phyloP scores from a whole-genome alignment of 2,329 filamentous ascomycete genomes.

The Diaporthe ampelina region DNA sequence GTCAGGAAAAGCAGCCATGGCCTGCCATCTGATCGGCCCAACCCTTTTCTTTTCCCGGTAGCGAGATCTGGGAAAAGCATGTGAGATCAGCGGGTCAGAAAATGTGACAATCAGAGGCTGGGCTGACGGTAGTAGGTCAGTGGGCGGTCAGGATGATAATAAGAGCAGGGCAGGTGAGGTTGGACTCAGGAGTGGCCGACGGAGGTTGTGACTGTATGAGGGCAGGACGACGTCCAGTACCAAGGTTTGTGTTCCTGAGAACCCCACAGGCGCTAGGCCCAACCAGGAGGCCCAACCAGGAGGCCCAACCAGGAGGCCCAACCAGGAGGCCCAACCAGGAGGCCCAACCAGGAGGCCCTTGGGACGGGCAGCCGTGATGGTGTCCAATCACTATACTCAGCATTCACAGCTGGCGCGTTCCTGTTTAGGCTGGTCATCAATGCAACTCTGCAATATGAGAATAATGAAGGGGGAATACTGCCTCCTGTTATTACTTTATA shows the following conservation, averaged over 20 bases:
- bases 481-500: neutral
- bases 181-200: constrained; percentile 15
- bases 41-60: constrained; percentile 12
- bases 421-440: neutral
- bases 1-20: constrained; percentile 2
- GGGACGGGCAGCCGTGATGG: neutral
- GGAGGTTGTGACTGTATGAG: neutral
- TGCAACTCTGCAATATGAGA: constrained; percentile 11
- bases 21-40: constrained; percentile 7
- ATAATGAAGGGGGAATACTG: neutral
- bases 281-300: neutral
- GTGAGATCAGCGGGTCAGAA: constrained; percentile 15
- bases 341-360: too few relatives aligned
- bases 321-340: too few relatives aligned
- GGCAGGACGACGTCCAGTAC: neutral
- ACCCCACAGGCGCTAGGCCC: neutral
- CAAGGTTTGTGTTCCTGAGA: neutral
- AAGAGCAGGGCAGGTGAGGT: neutral
- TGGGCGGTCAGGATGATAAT: neutral
- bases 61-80: constrained; percentile 30
- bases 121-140: neutral
- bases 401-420: neutral
- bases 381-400: neutral
- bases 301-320: too few relatives aligned
- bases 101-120: constrained; percentile 3